Base-by-base conservation (phyloP, 257 asterid species). In the Striga asiatica region DNA sequence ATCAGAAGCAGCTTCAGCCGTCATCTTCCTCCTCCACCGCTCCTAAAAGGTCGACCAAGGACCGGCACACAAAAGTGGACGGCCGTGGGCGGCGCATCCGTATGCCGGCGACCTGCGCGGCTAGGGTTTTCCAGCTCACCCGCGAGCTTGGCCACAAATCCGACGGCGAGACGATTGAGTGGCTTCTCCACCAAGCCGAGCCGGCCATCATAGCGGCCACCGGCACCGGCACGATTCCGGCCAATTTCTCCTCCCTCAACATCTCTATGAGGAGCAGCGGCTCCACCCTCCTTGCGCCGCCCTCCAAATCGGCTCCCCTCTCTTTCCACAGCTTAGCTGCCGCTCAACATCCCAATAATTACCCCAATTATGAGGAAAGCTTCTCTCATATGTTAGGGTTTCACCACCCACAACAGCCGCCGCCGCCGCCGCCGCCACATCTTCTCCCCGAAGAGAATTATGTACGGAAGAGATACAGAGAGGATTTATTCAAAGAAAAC, bases 31-130 rank as follows among this genome's bases (percentile, higher is more conserved):
- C 28, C 0, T n/a, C 32, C 7, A 29, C 29, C 4, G 14, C 39
- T 1, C 47, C 73, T 9, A 82, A 85, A 54, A 82, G 74, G 64
- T 59, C 79, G 3, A 79, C 93, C 0, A 82, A 81, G 43, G 95
- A 85, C 74, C 84, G 95, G n/a, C 93, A 85, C 75, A 85, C 95
- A 0, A 85, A 85, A 28, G 95, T 85, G 28, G 93, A 85, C 66
- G 95, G 95, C 1, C 66, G 93, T 4, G 93, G 95, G 29, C 70
- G 95, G 56, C 93, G 95, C 42, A 82, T 85, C 49, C 81, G 95
- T 48, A 82, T 85, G 95, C 95, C 95, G 54, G 93, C 89, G 2
- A 76, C 82, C 0, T 85, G 95, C 39, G 95, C 95, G 0, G 95
- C 93, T 21, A 73, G 95, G 69, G 93, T 85, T 21, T 85, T 85